Evolutionary conservation across 305 asterid species (phyloP).

Genomic region (Stenogyne calaminthoides): DNA sequence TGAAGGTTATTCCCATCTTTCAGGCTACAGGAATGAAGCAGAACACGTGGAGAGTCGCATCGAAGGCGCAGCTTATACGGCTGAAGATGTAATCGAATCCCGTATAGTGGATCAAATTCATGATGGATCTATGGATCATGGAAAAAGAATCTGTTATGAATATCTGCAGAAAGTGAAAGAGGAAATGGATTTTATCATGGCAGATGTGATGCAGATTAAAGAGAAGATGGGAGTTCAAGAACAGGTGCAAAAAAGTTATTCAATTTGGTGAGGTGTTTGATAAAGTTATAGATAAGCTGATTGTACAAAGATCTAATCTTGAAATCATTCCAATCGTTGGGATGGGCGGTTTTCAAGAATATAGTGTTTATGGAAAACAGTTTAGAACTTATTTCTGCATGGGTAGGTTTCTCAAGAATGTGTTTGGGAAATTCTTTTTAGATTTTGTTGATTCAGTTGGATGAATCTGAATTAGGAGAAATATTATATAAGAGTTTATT

Average conservation of each 20-base stretch:
- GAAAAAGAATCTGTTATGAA: background rate
- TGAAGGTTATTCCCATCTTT: background rate
- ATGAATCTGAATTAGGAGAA: background rate
- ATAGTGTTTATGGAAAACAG: no score
- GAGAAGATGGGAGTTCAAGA: background rate
- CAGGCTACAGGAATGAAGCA: background rate
- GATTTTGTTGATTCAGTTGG: background rate
- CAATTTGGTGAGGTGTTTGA: background rate
- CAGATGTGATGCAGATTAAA: background rate
- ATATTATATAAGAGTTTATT: background rate
- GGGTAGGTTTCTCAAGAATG: no score
- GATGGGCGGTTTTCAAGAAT: constrained; percentile 20
- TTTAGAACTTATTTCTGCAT: no score
- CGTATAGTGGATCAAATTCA: background rate
- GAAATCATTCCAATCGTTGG: background rate
- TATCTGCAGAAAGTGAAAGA: background rate
- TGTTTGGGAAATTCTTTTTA: no score
- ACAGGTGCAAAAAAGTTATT: background rate
- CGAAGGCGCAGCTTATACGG: background rate
- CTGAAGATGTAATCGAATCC: background rate
- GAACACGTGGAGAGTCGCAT: background rate
- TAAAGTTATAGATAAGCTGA: background rate
- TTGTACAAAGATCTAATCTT: background rate
- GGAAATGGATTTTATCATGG: background rate
- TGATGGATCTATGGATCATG: background rate